Evolutionary conservation across 257 asterid genomes (phyloP).

Genomic region (Solanum pinnatisectum): DNA sequence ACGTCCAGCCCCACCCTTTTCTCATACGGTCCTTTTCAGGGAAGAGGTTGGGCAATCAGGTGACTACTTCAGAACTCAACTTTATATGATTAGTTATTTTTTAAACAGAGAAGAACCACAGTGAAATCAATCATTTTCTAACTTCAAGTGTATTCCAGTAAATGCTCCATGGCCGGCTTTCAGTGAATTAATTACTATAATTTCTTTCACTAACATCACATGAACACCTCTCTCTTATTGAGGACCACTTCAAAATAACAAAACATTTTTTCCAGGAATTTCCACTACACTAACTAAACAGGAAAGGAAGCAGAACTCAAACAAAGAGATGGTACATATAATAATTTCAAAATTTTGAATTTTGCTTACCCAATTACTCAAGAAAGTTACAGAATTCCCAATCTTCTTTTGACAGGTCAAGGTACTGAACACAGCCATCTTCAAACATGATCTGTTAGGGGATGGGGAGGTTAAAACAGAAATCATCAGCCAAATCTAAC

Average conservation of each 20-base stretch:
- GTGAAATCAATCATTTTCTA: background rate
- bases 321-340: background rate
- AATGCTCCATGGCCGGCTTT: background rate
- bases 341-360: background rate
- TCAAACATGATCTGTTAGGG: conserved; percentile 71
- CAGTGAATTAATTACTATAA: background rate
- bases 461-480: background rate
- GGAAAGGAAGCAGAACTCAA: background rate
- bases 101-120: background rate
- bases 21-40: background rate
- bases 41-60: background rate
- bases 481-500: conserved; percentile 1
- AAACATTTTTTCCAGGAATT: background rate
- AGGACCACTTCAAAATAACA: background rate
- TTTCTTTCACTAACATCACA: background rate
- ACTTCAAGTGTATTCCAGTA: background rate
- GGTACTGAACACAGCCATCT: conserved; percentile 57
- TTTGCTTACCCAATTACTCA: conserved; percentile 30
- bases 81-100: background rate
- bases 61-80: background rate
- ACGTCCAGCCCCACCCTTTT: background rate
- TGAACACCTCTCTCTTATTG: background rate
- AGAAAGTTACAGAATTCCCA: conserved; percentile 62
- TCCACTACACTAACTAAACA: background rate
- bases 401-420: conserved; percentile 80